Base-by-base conservation (phyloP, 2,329 filamentous ascomycete species). In the Alternaria atra region DNA sequence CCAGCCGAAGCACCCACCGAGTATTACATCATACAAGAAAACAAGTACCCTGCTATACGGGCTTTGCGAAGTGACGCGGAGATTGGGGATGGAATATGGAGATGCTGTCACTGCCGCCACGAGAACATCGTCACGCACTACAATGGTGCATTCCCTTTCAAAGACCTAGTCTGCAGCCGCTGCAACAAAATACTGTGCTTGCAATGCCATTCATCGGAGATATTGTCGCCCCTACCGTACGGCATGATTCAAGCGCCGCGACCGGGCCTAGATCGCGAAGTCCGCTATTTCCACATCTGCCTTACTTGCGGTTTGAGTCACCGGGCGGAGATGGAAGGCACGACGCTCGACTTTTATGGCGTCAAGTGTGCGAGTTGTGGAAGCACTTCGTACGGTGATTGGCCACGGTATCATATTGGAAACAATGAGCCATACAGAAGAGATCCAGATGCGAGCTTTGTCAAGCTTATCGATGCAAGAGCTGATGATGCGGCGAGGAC, bases 41-140 rank as follows among this genome's bases (percentile, higher is more conserved):
- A 67, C 44, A 44, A 51, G 42, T 66, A 66, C 30, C 66, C 64
- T 5, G 43, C 34, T 44, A 13, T 68, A 2, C 61, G 64, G 13
- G 55, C 64, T 13, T 39, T 68, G 30, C 46, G 52, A 10, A 60
- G 59, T 6, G 66, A 68, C 44, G 58, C 20, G 5, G 64, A 68
- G n/a, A 61, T 64, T 25, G 64, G 66, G 4, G 61, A 68, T 29
- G 66, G 64, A 4, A 35, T 66, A 5, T 68, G 64, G 66, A 46
- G 64, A 12, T 68, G 64, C 51, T 66, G 61, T 10, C 51, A 60
- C 25, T 68, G 64, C 27, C 64, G 44, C 8, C 57, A 65, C 35
- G 60, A 65, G 42, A 68, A 68, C 64, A 60, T 61, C 34, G 32
- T 68, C 1, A 56, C 53, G 4, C 65, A 68, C 52, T 64, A 53